Base-by-base conservation (phyloP, 148 eudicot genomes). In the Linanthus parryae region DNA sequence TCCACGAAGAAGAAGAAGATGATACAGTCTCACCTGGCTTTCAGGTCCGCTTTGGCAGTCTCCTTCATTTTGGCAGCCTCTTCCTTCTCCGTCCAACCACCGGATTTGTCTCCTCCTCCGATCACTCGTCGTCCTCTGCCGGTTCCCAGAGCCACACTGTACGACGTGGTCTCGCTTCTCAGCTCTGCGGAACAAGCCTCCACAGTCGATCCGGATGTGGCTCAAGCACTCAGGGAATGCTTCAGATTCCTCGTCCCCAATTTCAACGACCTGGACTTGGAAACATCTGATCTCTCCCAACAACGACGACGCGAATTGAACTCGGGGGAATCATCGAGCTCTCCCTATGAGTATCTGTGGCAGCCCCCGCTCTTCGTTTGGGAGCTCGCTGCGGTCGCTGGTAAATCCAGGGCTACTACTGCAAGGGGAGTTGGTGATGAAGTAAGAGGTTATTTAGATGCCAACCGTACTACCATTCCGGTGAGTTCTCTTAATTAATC, bases 351-450 rank as follows among this genome's bases (percentile, higher is more conserved):
- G 44, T 56, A 73, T 27, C 62, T 92, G 14, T 73, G 84, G 88
- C 67, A 70, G 67, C 99, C 96, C 10, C 99, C 96, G 18, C 33
- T 44, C n/a, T 52, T 84, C 9, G 83, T 92, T 24, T 16, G 75
- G 78, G 96, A 92, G 54, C 79, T 87, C 17, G 99, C 94, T 31
- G 73, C 82, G 1, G 72, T 92, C 8, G 86, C 85, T 1, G 62
- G 87, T 55, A 91, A 92, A 28, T 84, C 96, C 25, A 91, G 85
- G 0, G 96, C n/a, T n/a, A n/a, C n/a, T n/a, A n/a, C n/a, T n/a
- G n/a, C n/a, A n/a, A n/a, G n/a, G n/a, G n/a, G n/a, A n/a, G n/a
- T n/a, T n/a, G n/a, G n/a, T n/a, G n/a, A n/a, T n/a, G n/a, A n/a
- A n/a, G n/a, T n/a, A n/a, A n/a, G n/a, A n/a, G n/a, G n/a, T n/a